Evolutionary conservation across 768 basidiomycete species (phyloP).

Genomic region (Calocera viscosa): DNA sequence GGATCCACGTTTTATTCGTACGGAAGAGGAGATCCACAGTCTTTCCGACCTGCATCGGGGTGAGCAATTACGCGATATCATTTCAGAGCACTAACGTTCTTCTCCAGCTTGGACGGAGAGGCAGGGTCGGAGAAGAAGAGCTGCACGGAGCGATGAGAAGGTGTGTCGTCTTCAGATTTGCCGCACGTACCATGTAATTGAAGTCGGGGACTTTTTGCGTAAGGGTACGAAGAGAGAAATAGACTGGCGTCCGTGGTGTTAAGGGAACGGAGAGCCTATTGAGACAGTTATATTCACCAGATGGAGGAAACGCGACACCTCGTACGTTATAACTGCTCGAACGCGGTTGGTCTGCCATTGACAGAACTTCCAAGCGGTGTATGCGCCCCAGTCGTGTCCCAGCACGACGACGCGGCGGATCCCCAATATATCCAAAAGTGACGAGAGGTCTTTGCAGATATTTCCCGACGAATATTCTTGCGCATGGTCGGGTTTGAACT

Average conservation of each 20-base stretch:
- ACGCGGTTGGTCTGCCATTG: slow-evolving; percentile 59
- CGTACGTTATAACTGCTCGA: slow-evolving; percentile 47
- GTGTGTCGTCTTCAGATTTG: too few species aligned
- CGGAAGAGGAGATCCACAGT: slow-evolving; percentile 12
- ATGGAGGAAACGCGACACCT: slow-evolving; percentile 2
- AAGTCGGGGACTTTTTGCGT: slow-evolving; percentile 43
- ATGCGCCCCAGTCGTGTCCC: slow-evolving; percentile 75
- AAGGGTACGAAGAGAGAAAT: slow-evolving; percentile 41
- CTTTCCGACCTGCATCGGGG: neutral
- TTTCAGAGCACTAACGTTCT: slow-evolving; percentile 33
- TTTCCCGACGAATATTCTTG: slow-evolving; percentile 47
- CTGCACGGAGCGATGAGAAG: neutral
- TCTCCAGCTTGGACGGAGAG: slow-evolving; percentile 45
- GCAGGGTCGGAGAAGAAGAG: slow-evolving; percentile 39
- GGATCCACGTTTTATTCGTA: neutral
- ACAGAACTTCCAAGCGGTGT: slow-evolving; percentile 50
- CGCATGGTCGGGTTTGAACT: slow-evolving; percentile 44
- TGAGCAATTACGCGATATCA: neutral
- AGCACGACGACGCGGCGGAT: slow-evolving; percentile 35
- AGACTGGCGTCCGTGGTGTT: slow-evolving; percentile 41
- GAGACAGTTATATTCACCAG: slow-evolving; percentile 6
- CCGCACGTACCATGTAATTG: slow-evolving; percentile 46
- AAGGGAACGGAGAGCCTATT: slow-evolving; percentile 55
- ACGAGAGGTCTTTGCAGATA: slow-evolving; percentile 50
- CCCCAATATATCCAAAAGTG: slow-evolving; percentile 44